Conservation (phyloP, 2,329 filamentous ascomycete species). For the Ciborinia camelliae region DNA sequence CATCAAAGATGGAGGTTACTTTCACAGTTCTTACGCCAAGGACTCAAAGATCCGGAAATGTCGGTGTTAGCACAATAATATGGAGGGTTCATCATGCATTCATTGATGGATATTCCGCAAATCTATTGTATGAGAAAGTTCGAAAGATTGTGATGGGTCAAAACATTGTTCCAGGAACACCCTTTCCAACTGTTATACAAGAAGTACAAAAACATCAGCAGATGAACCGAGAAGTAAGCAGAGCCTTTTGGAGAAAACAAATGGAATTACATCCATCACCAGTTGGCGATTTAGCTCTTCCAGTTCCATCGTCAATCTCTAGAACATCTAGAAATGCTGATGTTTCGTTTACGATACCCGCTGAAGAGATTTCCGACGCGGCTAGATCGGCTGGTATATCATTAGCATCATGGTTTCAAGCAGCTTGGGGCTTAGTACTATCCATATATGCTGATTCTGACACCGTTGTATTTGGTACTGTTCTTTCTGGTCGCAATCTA, state of each 20-base stretch:
- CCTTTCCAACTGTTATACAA: not conserved
- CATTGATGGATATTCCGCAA: slow-evolving; percentile 37
- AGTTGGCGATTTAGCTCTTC: not conserved
- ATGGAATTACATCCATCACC: slow-evolving; percentile 7
- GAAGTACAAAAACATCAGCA: slow-evolving; percentile 1
- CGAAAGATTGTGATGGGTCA: slow-evolving; percentile 5
- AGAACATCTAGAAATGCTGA: not conserved
- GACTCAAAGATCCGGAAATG: not conserved
- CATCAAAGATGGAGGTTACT: slow-evolving; percentile 3
- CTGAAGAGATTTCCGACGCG: slow-evolving; percentile 5
- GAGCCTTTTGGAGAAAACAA: slow-evolving; percentile 16
- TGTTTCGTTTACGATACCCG: slow-evolving; percentile 14
- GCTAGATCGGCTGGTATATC: slow-evolving; percentile 8
- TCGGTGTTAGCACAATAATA: slow-evolving; percentile 26
- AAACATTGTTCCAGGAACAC: not conserved
- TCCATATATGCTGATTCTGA: slow-evolving; percentile 36
- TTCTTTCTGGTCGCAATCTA: slow-evolving; percentile 39
- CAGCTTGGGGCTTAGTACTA: slow-evolving; percentile 41
- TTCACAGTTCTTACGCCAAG: slow-evolving; percentile 3
- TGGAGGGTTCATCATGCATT: slow-evolving; percentile 39
- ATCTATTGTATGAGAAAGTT: slow-evolving; percentile 17
- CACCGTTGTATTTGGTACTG: slow-evolving; percentile 38
- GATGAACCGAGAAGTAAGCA: not conserved
- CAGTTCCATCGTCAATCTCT: not conserved
- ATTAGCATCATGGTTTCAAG: slow-evolving; percentile 29